These are phyloP conservation scores for Fusarium buxicola DNA, from an alignment of 2,329 filamentous ascomycete genomes.

Conservation along the genomic window DNA sequence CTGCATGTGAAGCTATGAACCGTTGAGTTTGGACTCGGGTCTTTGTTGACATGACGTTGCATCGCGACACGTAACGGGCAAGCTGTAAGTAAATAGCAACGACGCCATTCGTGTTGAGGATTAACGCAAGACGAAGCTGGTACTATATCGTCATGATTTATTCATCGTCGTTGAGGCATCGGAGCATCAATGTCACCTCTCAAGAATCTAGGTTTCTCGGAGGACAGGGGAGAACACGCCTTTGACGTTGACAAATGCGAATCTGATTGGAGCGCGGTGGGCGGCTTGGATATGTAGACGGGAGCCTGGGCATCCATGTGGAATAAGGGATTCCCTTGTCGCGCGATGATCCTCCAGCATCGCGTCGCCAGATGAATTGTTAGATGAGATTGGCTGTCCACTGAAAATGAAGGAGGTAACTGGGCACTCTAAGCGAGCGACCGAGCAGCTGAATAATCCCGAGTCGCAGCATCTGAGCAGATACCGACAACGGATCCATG, in stretches of 20 bases:
- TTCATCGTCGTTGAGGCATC: conserved; percentile 21
- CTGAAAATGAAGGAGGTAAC: conserved; percentile 29
- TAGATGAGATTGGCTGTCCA: conserved; percentile 11
- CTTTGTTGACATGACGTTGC: conserved; percentile 38
- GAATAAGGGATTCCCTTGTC: conserved; percentile 8
- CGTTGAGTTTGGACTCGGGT: conserved; percentile 11
- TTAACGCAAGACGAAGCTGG: conserved; percentile 1
- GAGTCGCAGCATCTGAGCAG: conserved; percentile 11
- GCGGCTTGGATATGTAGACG: not conserved
- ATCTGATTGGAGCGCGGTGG: conserved; percentile 8
- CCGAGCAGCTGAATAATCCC: conserved; percentile 26
- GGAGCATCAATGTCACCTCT: conserved; percentile 11
- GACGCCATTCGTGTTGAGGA: conserved; percentile 8
- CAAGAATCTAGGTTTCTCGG: not conserved
- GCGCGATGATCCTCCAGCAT: not conserved
- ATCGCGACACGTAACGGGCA: conserved; percentile 19
- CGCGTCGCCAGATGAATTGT: not conserved
- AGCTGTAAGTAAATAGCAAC: conserved; percentile 27
- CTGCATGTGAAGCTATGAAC: conserved; percentile 6
- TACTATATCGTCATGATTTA: conserved; percentile 21
- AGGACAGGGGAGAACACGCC: not conserved
- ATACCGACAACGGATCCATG: conserved; percentile 29
- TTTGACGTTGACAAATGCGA: conserved; percentile 2
- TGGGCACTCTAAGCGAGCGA: too few species aligned
- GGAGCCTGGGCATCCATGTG: too few species aligned